Evolutionary conservation across 345 rosid genomes (phyloP), one percentile per base, ranked within the genome.

Genomic region (Syzygium aqueum): DNA sequence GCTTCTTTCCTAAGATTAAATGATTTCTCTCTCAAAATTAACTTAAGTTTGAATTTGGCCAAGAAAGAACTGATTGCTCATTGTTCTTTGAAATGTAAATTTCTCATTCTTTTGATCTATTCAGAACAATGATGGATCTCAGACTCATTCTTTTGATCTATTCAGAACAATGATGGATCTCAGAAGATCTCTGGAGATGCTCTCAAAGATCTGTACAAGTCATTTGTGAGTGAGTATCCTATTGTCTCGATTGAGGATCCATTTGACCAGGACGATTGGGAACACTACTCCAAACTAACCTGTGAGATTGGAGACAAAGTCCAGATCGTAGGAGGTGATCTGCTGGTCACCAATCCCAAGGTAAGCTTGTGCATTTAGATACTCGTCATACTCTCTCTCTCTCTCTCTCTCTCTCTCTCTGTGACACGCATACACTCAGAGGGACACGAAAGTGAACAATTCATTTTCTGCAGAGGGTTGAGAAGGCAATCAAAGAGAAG

Each of bases 401-500:
- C 25, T 46, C 51, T 10, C 30, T 17, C 25, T 15, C 30, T 57
- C 33, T 63, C 84, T 65, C 40, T 40, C 51, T 8, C 21, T 59
- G 1, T 12, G 5, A 19, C 11, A 43, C 1, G 11, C 23, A 4
- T 7, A 0, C 43, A 8, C 25, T 2, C 3, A 0, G 23, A 19
- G 46, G 21, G 37, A 37, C 80, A 37, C 6, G 21, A 73, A 19
- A 73, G 46, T 73, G 80, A 73, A 40, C 27, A 19, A 37, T 40
- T 88, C 51, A 77, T 50, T 86, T 46, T 59, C 50, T 89, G 86
- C 94, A 96, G 99, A 93, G 99, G 85, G 99, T 96, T 87, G 98
- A 90, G 33, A 97, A 97, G 94, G 99, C 99, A 2, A 95, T 97
- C 78, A 91, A 86, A 2, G 99, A 96, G 87, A 95, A 96, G 88